Evolutionary conservation across 257 asterid genomes (phyloP).

Genomic region (Ophiorrhiza pumila): DNA sequence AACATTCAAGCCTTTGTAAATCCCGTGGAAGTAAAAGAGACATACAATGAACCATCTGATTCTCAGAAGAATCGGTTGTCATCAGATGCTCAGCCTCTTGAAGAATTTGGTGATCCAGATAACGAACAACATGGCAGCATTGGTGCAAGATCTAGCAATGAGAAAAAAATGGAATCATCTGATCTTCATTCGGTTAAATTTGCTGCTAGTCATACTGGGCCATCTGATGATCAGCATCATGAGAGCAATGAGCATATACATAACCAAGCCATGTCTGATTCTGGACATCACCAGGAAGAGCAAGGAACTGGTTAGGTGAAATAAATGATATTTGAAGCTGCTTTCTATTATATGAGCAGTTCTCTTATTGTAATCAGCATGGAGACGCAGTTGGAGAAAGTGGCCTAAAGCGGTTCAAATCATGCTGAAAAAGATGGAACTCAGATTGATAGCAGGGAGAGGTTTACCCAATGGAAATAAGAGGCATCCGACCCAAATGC

Average conservation of each 20-base stretch:
- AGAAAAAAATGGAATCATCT: conserved; percentile 13
- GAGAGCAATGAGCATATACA: background rate
- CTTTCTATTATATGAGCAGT: conserved; percentile 1
- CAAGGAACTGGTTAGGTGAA: background rate
- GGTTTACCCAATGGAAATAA: background rate
- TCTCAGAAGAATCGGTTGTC: conserved; percentile 20
- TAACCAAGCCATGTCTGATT: conserved; percentile 1
- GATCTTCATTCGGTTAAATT: conserved; percentile 20
- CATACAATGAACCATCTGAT: conserved; percentile 11
- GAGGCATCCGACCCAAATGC: too few species aligned
- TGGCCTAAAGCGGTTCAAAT: too few species aligned
- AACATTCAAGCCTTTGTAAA: conserved; percentile 18
- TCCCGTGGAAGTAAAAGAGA: conserved; percentile 25
- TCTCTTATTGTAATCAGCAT: background rate
- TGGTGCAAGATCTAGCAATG: conserved; percentile 12
- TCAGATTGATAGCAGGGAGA: too few species aligned
- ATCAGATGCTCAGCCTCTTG: conserved; percentile 22
- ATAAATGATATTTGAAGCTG: background rate
- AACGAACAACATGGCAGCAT: conserved; percentile 8
- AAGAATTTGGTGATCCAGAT: conserved; percentile 15
- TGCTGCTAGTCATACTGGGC: conserved; percentile 13
- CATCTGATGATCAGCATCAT: conserved; percentile 6
- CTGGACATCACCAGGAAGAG: background rate
- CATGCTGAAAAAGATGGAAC: too few species aligned
- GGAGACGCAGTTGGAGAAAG: conserved; percentile 1